Evolutionary conservation across 208 protist genomes (phyloP).

Genomic region (Strigomonas galati): DNA sequence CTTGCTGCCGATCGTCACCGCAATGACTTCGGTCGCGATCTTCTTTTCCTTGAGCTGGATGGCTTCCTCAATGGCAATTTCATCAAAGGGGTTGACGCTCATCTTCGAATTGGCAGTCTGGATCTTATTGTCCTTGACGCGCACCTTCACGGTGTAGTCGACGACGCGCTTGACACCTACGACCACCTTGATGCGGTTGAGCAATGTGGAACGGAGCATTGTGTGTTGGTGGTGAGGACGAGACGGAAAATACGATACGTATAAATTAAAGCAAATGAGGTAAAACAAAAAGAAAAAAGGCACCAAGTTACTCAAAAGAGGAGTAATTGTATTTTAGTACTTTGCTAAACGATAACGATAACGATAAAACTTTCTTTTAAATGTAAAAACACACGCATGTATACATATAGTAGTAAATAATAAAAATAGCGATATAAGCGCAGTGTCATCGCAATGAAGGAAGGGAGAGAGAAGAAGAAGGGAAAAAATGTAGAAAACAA

Average conservation of each 20-base stretch:
- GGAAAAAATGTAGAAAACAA: too few relatives aligned
- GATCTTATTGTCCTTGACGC: constrained; percentile 95
- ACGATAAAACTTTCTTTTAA: too few relatives aligned
- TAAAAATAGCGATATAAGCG: neutral
- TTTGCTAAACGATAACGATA: too few relatives aligned
- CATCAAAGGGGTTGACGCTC: constrained; percentile 97
- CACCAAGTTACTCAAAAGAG: neutral
- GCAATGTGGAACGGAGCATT: constrained; percentile 48
- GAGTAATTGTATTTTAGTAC: neutral
- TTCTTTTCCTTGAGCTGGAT: constrained; percentile 93
- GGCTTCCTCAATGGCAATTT: constrained; percentile 96
- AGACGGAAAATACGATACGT: too few relatives aligned
- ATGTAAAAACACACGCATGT: too few relatives aligned
- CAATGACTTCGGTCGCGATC: constrained; percentile 88
- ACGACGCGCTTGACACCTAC: constrained; percentile 97
- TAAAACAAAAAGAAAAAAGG: too few relatives aligned
- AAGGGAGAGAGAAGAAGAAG: constrained; percentile 2
- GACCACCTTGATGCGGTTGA: constrained; percentile 79
- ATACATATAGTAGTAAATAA: constrained; percentile 8
- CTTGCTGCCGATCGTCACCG: constrained; percentile 92
- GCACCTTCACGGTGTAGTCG: constrained; percentile 96
- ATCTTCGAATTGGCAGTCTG: constrained; percentile 95
- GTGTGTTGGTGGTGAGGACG: neutral
- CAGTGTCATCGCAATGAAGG: neutral
- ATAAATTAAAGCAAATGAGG: too few relatives aligned